These are phyloP conservation scores for Trichosporon inkin DNA, from an alignment of 1,284 basidiomycete species.

Conservation along the genomic window DNA sequence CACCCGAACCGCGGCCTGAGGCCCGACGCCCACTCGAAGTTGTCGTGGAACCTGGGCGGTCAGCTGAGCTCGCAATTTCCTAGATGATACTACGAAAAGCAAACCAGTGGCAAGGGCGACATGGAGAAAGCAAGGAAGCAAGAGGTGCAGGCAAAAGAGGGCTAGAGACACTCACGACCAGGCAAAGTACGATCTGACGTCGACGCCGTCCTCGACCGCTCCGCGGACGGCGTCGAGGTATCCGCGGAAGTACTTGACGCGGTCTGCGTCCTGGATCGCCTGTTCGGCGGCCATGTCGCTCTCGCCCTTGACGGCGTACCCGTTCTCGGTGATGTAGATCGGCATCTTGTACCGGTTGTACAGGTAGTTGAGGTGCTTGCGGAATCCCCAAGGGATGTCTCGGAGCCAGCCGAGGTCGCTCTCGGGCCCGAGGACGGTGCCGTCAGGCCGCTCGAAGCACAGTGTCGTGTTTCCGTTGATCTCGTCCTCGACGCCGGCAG, in stretches of 20 bases:
- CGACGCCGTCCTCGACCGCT: slow-evolving; percentile 65
- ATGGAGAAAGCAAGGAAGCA: slow-evolving; percentile 33
- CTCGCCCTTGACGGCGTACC: slow-evolving; percentile 68
- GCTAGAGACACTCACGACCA: slow-evolving; percentile 28
- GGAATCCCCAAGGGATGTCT: slow-evolving; percentile 43
- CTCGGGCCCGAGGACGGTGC: slow-evolving; percentile 64
- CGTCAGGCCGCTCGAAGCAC: slow-evolving; percentile 50
- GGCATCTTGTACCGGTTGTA: slow-evolving; percentile 63
- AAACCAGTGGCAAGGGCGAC: too few relatives aligned
- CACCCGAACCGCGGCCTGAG: slow-evolving; percentile 38
- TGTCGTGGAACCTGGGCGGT: slow-evolving; percentile 53
- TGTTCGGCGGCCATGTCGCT: slow-evolving; percentile 56
- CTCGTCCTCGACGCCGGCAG: slow-evolving; percentile 48
- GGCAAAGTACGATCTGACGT: slow-evolving; percentile 65
- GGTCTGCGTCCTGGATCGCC: slow-evolving; percentile 58
- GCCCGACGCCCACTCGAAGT: slow-evolving; percentile 62
- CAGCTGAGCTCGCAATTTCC: neutral
- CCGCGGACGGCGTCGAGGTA: slow-evolving; percentile 59
- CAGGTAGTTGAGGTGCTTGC: slow-evolving; percentile 63
- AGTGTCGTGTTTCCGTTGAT: slow-evolving; percentile 59
- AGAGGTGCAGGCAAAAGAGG: slow-evolving; percentile 51
- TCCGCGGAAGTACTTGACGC: slow-evolving; percentile 65
- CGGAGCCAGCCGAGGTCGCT: slow-evolving; percentile 49
- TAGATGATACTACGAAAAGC: too few relatives aligned
- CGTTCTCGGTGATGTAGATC: slow-evolving; percentile 69